Evolutionary conservation across 2,329 filamentous ascomycete species (phyloP), one percentile per base, ranked within the genome.

Genomic region (Ophiosphaerella herpotricha): DNA sequence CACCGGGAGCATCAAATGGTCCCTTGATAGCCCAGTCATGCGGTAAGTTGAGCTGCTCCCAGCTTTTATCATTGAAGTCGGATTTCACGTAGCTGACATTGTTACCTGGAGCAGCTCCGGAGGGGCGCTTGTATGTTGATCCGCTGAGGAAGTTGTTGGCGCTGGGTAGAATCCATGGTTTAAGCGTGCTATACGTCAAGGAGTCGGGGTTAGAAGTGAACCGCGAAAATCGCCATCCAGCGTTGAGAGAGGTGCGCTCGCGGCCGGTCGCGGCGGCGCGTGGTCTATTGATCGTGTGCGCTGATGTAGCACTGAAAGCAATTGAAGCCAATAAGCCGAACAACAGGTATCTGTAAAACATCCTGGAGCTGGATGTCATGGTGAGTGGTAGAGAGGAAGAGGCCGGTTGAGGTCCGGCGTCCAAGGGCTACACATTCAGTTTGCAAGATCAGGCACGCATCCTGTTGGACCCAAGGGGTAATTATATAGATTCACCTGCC

Each of bases 21-120:
- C 78, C 77, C 11, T 70, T 68, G 54, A 80, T 75, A 16, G 78
- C 78, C 78, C 77, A 81, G 58, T 81, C 78, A 54, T 81, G 78
- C 0, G 78, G 78, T 6, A 81, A 61, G 7, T 66, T 65, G 14
- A 80, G 61, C 2, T 57, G 42, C 34, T 78, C 70, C 78, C 77
- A 81, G 0, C 54, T 36, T 9, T 50, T 64, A 46, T 80, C 78
- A 43, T 79, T 68, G 45, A 76, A 78, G 4, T 39, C 50, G 0
- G 39, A 36, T 24, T 74, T 63, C 0, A 70, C 67, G 46, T 68
- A 77, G 12, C 55, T 50, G 16, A 76, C 54, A 32, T 70, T 64
- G 31, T 54, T 58, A 2, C 57, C 62, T 1, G 70, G 71, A 7
- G 57, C 57, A 21, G 56, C 52, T 4, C 68, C 63, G 5, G 58